Percentiles rank a stretch among this genome's conserved stretches.
phyloP scores from a whole-genome alignment of 495 filamentous ascomycete species.

The Glarea lozoyensis region DNA sequence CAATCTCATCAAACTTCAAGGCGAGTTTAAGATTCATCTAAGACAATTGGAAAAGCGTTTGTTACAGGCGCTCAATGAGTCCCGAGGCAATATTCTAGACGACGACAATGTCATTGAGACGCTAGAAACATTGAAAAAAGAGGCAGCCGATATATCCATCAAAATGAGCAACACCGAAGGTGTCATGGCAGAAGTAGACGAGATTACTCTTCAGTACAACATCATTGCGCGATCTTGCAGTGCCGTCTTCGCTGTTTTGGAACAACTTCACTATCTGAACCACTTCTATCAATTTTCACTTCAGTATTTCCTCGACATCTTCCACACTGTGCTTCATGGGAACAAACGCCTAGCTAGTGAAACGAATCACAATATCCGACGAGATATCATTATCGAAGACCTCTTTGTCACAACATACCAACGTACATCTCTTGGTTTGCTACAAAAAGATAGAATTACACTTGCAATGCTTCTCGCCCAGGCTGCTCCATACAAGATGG shows the following conservation, averaged over 20 bases:
- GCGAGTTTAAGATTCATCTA: constrained; percentile 95
- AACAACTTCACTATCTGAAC: constrained; percentile 95
- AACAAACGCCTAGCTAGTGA: constrained; percentile 67
- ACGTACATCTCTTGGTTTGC: constrained; percentile 80
- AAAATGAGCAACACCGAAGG: constrained; percentile 97
- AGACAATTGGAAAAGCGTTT: constrained; percentile 93
- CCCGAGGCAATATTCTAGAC: constrained; percentile 94
- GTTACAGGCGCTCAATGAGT: constrained; percentile 92
- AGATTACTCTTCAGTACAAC: constrained; percentile 86
- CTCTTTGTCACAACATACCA: constrained; percentile 89
- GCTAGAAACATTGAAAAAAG: constrained; percentile 93
- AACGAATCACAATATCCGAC: constrained; percentile 64
- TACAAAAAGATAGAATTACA: constrained; percentile 91
- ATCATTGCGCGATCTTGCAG: constrained; percentile 90
- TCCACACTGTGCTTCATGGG: constrained; percentile 79
- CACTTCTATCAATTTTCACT: constrained; percentile 99
- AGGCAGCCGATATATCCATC: constrained; percentile 87
- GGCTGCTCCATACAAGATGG: constrained; percentile 88
- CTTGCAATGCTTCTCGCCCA: constrained; percentile 95
- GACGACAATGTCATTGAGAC: constrained; percentile 98
- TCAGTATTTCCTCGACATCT: constrained; percentile 96
- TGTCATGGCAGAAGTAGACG: constrained; percentile 95
- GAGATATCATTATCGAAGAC: constrained; percentile 80
- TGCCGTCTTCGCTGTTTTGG: constrained; percentile 90
- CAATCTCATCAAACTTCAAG: constrained; percentile 95